These are phyloP conservation scores for Sclerotinia minor DNA, from an alignment of 2,329 filamentous ascomycete genomes.

Conservation along the genomic window DNA sequence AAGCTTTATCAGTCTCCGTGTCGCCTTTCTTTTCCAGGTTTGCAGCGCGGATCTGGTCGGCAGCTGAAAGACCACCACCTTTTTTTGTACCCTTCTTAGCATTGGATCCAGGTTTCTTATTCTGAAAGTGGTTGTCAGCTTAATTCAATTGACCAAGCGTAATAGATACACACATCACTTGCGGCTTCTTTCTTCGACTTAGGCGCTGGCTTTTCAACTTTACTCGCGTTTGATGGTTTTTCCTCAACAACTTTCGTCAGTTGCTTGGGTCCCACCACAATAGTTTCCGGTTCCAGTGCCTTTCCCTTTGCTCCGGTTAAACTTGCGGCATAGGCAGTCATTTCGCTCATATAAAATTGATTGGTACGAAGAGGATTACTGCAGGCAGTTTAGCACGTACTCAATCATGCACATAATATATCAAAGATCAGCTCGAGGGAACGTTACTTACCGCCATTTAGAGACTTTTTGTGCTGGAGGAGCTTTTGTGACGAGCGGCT, in stretches of 20 bases:
- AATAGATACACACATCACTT: slow-evolving; percentile 23
- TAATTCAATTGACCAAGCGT: neutral
- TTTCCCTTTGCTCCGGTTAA: slow-evolving; percentile 65
- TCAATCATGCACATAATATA: neutral
- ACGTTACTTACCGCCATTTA: slow-evolving; percentile 39
- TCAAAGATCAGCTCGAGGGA: slow-evolving; percentile 3
- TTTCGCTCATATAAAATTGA: slow-evolving; percentile 67
- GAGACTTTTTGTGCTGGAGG: slow-evolving; percentile 46
- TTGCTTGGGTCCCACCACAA: slow-evolving; percentile 50
- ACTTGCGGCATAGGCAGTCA: slow-evolving; percentile 67
- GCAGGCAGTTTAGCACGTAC: neutral
- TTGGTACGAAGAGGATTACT: slow-evolving; percentile 44
- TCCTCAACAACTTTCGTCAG: slow-evolving; percentile 37
- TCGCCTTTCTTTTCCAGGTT: slow-evolving; percentile 40
- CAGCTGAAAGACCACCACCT: slow-evolving; percentile 42
- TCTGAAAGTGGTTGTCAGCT: slow-evolving; percentile 17
- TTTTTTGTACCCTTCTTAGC: slow-evolving; percentile 42
- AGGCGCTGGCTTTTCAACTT: slow-evolving; percentile 27
- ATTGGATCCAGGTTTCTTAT: slow-evolving; percentile 23
- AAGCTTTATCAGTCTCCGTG: slow-evolving; percentile 39
- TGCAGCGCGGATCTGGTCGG: slow-evolving; percentile 42
- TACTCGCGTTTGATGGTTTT: slow-evolving; percentile 32
- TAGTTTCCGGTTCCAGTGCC: slow-evolving; percentile 61
- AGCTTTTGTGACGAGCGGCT: slow-evolving; percentile 48
- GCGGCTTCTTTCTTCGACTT: slow-evolving; percentile 36